phyloP scores from a whole-genome alignment of 495 filamentous ascomycete species.

The Alectoria sarmentosa region DNA sequence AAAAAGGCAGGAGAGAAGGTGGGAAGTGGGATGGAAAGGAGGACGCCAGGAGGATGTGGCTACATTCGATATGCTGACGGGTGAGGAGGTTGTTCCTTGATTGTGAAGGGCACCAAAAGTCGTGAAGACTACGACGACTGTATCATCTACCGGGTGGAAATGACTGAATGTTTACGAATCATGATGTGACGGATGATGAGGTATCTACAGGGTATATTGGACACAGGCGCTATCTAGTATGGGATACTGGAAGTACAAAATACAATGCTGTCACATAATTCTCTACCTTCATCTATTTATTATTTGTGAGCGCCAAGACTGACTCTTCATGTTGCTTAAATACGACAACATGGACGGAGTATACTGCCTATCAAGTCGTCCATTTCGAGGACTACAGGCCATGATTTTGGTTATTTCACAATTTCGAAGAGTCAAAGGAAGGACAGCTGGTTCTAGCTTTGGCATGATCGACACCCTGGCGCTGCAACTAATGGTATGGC shows the following conservation, averaged over 20 bases:
- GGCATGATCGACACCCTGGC: not conserved
- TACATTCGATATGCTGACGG: not conserved
- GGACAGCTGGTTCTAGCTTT: not conserved
- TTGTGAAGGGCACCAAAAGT: not conserved
- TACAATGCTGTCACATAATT: not conserved
- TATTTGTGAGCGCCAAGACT: not conserved
- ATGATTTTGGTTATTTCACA: not conserved
- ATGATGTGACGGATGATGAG: not conserved
- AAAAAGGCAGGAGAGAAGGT: not conserved
- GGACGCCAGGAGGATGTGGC: not conserved
- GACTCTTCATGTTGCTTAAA: not conserved
- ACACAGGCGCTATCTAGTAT: conserved; percentile 1
- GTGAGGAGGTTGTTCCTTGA: not conserved
- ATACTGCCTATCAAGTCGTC: not conserved
- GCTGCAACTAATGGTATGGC: not conserved
- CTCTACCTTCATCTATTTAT: not conserved
- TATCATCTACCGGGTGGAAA: not conserved
- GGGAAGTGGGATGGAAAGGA: not conserved
- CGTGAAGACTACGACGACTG: not conserved
- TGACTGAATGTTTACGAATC: not conserved
- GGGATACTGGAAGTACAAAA: not conserved
- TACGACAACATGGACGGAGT: not conserved
- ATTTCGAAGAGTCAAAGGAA: not conserved
- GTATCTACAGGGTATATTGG: not conserved
- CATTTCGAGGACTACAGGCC: not conserved